A percentile compares a stretch with the other conserved stretches of the same genome.
phyloP scores from a whole-genome alignment of 2,329 filamentous ascomycete species.

The Coleophoma eucalyptorum region DNA sequence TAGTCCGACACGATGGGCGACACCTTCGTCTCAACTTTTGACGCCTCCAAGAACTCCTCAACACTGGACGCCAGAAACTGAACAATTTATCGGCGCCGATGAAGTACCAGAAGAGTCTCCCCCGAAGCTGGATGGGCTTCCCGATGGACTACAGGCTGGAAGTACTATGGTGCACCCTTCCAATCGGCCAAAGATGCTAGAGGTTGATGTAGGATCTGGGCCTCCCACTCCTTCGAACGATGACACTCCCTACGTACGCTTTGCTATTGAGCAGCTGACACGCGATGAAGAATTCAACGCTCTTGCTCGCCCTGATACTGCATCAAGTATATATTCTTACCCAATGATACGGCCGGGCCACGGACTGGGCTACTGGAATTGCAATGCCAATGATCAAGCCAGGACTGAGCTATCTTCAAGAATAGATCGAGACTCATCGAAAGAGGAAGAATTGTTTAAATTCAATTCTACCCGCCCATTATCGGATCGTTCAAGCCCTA shows the following conservation, averaged over 20 bases:
- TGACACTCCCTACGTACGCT: constrained; percentile 83
- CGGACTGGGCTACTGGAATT: constrained; percentile 27
- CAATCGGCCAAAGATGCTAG: constrained; percentile 13
- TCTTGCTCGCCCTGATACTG: constrained; percentile 45
- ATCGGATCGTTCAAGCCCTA: constrained; percentile 11
- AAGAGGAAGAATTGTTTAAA: constrained; percentile 21
- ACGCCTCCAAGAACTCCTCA: constrained; percentile 11
- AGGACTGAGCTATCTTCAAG: constrained; percentile 26
- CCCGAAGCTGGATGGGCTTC: constrained; percentile 17
- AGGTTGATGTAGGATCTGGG: constrained; percentile 21
- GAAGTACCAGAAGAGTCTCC: constrained; percentile 16
- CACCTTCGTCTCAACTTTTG: constrained; percentile 14
- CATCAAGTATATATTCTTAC: constrained; percentile 37
- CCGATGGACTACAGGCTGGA: constrained; percentile 23
- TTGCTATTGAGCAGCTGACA: constrained; percentile 84
- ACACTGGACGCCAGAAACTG: constrained; percentile 6
- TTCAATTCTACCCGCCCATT: constrained; percentile 24
- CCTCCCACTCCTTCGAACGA: constrained; percentile 72
- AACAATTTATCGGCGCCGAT: constrained; percentile 16
- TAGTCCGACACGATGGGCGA: constrained; percentile 23
- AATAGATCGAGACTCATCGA: constrained; percentile 29
- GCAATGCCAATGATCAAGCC: constrained; percentile 26
- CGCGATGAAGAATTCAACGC: constrained; percentile 61
- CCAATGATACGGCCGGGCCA: constrained; percentile 44
- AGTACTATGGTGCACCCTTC: constrained; percentile 16